Conservation (phyloP, 2,329 filamentous ascomycete genomes). For the Penicillium frequentans region DNA sequence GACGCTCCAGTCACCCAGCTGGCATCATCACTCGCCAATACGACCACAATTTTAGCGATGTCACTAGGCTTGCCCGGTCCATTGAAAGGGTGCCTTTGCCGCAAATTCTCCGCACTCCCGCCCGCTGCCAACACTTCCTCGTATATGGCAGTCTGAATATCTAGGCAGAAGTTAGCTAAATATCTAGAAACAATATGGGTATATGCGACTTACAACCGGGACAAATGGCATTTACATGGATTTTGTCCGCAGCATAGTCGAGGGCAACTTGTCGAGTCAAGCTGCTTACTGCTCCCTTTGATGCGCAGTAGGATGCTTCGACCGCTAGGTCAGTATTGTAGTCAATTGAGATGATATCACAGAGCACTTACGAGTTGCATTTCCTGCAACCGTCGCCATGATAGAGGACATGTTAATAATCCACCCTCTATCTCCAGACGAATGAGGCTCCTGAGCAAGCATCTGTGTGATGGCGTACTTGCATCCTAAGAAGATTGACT, state of each 20-base stretch:
- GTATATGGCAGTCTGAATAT: constrained; percentile 14
- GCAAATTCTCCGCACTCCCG: constrained; percentile 3
- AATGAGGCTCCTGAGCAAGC: constrained; percentile 33
- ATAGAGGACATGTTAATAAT: constrained; percentile 33
- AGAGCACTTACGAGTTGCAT: constrained; percentile 2
- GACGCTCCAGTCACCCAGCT: constrained; percentile 47
- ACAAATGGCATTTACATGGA: constrained; percentile 23
- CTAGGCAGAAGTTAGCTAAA: not conserved
- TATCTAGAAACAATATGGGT: not conserved
- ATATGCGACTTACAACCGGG: constrained; percentile 7
- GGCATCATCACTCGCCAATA: constrained; percentile 50
- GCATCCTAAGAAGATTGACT: constrained; percentile 41
- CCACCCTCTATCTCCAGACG: constrained; percentile 33
- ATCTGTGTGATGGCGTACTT: constrained; percentile 40
- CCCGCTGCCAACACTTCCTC: constrained; percentile 5
- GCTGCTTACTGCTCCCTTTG: constrained; percentile 29
- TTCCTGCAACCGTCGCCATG: constrained; percentile 10
- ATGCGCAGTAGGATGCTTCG: constrained; percentile 37
- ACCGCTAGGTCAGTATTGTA: not conserved
- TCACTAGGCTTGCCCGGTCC: constrained; percentile 32
- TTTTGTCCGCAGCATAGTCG: constrained; percentile 9
- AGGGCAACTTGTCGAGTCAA: constrained; percentile 36
- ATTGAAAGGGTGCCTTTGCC: constrained; percentile 26
- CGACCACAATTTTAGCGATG: constrained; percentile 43
- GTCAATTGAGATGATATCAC: no score